Evolutionary conservation across 768 basidiomycete species (phyloP).

Genomic region (Tulasnella sp.): DNA sequence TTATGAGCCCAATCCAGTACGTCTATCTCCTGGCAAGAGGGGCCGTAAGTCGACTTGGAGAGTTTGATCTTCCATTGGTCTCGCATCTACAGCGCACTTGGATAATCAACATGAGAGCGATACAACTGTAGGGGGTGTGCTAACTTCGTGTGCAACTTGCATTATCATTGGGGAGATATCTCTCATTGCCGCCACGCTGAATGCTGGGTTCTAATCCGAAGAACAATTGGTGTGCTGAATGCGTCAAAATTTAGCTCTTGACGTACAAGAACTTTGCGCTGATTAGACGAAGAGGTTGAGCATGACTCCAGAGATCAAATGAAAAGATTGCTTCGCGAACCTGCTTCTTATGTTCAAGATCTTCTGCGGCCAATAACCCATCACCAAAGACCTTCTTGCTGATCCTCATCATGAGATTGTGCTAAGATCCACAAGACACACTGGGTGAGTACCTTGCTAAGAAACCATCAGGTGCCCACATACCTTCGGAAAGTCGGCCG

Average conservation of each 20-base stretch:
- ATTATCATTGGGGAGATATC: slow-evolving; percentile 47
- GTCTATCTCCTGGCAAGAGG: background rate
- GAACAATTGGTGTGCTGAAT: background rate
- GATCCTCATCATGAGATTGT: background rate
- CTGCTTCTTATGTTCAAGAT: background rate
- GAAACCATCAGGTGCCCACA: no score
- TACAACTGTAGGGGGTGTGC: no score
- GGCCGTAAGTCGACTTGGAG: background rate
- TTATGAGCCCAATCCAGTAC: slow-evolving; percentile 1
- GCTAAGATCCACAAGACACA: no score
- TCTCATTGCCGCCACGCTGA: slow-evolving; percentile 38
- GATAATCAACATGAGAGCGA: no score
- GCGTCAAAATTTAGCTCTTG: no score
- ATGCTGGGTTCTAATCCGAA: background rate
- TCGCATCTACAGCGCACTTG: no score
- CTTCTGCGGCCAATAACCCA: background rate
- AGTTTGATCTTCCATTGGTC: no score
- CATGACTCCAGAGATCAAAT: no score
- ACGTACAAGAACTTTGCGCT: no score
- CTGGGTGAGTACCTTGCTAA: no score
- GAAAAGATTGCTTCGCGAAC: background rate
- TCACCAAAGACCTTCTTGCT: background rate
- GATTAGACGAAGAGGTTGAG: no score
- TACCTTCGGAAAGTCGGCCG: background rate
- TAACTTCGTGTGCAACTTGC: slow-evolving; percentile 41